Evolutionary conservation across 495 filamentous ascomycete genomes (phyloP).

Genomic region (Amphirosellinia nigrospora): DNA sequence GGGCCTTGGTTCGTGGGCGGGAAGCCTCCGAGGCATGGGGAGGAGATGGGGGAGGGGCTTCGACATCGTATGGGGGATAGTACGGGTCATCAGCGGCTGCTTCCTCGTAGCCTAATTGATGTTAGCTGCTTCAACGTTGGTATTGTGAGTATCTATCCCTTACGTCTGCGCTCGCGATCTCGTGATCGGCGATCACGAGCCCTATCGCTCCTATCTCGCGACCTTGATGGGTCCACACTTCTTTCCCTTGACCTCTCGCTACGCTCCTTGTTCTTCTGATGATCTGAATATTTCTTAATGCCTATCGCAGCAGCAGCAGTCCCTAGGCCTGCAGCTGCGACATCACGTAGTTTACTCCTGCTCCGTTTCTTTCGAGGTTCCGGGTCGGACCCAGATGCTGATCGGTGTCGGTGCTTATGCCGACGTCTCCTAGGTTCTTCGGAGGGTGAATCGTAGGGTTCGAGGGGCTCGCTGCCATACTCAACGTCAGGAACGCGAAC

Average conservation of each 20-base stretch:
- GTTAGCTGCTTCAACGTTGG: slow-evolving; percentile 21
- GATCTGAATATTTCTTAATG: slow-evolving; percentile 66
- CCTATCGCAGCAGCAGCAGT: slow-evolving; percentile 78
- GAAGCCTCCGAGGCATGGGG: slow-evolving; percentile 61
- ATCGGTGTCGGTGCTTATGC: slow-evolving; percentile 32
- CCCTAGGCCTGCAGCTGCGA: slow-evolving; percentile 72
- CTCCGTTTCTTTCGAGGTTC: slow-evolving; percentile 63
- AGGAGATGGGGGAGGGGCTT: slow-evolving; percentile 52
- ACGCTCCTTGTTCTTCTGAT: slow-evolving; percentile 47
- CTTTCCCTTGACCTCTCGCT: slow-evolving; percentile 39
- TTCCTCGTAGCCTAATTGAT: slow-evolving; percentile 49
- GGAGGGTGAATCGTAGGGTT: slow-evolving; percentile 46
- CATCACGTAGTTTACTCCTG: slow-evolving; percentile 64
- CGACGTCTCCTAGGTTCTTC: slow-evolving; percentile 32
- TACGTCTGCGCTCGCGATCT: slow-evolving; percentile 51
- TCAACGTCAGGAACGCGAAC: slow-evolving; percentile 60
- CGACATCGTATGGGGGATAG: slow-evolving; percentile 40
- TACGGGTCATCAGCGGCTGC: slow-evolving; percentile 45
- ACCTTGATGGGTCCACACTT: slow-evolving; percentile 26
- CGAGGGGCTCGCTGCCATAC: slow-evolving; percentile 50
- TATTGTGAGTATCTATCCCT: slow-evolving; percentile 33
- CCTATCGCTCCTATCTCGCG: slow-evolving; percentile 31
- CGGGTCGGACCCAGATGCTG: slow-evolving; percentile 51
- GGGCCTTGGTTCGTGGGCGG: slow-evolving; percentile 36
- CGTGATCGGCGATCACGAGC: slow-evolving; percentile 39